Evolutionary conservation across 495 filamentous ascomycete genomes (phyloP), one percentile per base, ranked within the genome.

Genomic region (Aspergillus wentii): DNA sequence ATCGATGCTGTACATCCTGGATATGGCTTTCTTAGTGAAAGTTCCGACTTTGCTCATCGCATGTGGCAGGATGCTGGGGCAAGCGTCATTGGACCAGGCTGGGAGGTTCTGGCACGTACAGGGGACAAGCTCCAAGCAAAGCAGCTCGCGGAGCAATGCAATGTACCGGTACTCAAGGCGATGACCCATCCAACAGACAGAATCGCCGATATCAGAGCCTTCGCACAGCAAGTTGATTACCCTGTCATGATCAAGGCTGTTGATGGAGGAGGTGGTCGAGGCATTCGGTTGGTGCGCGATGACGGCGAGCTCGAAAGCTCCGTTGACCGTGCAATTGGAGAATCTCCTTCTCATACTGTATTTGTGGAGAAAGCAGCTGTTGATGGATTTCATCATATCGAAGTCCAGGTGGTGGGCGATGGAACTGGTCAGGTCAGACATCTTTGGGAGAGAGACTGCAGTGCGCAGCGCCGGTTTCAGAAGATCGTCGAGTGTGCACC

Each of bases 21-120:
- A 0, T 82, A 82, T 58, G 78, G 78, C 8, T 82, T 81, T 38
- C 59, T 82, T 3, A 76, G 74, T 17, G 78, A 82, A 48, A 77
- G 66, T 35, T 53, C 70, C 10, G 72, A 75, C 2, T 77, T 82
- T 40, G 61, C 74, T 0, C 42, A 42, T 11, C 62, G 66, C 14
- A 72, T 78, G 68, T 72, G 62, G 57, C 53, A 71, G 8, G 68
- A 75, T 44, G 68, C 62, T 10, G 58, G 66, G 1, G 51, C 66
- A 11, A 42, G 63, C 2, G 73, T 80, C 3, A 66, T 82, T 17
- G 78, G 78, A 8, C 77, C 77, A 10, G 71, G 74, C 1, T 55
- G 60, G 39, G 65, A 70, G 29, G 69, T 67, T 25, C 61, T 82
- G 14, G 56, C 59, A 0, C 50, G 54, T 11, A 79, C 75, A 0